A percentile compares a stretch with the other conserved stretches of the same genome.
Evolutionary conservation across 345 rosid genomes (phyloP).

Genomic region (Chamaenerion angustifolium): DNA sequence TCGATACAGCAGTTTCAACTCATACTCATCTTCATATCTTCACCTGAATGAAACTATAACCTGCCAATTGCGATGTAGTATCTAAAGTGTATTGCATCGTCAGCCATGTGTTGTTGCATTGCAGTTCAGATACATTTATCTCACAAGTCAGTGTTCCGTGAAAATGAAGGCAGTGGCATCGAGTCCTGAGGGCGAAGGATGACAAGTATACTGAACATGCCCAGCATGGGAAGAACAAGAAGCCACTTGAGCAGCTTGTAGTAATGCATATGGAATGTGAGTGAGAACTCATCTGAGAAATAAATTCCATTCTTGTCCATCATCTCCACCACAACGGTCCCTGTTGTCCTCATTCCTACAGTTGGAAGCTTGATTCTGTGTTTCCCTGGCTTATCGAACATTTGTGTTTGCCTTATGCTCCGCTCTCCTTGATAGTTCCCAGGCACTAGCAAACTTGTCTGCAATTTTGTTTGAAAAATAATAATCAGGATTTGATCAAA

Average conservation of each 20-base stretch:
- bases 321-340: conserved; percentile 92
- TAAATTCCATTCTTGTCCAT: conserved; percentile 79
- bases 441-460: conserved; percentile 86
- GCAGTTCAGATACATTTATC: not conserved
- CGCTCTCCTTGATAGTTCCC: conserved; percentile 93
- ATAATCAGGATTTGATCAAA: conserved; percentile 1
- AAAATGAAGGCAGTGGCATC: conserved; percentile 80
- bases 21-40: too few relatives aligned
- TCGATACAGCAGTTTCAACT: too few relatives aligned
- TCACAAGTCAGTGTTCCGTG: conserved; percentile 73
- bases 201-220: conserved; percentile 79
- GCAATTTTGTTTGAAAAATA: conserved; percentile 18
- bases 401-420: conserved; percentile 54
- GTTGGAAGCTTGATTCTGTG: conserved; percentile 74
- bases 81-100: too few relatives aligned
- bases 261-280: conserved; percentile 96
- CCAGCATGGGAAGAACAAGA: conserved; percentile 92
- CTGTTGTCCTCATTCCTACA: conserved; percentile 82
- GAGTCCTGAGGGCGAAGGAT: conserved; percentile 90
- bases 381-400: conserved; percentile 57
- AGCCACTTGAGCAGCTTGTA: conserved; percentile 96
- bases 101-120: too few relatives aligned
- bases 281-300: conserved; percentile 92
- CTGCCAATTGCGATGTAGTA: too few relatives aligned
- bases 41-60: too few relatives aligned